These are phyloP conservation scores for Coix lacrymajobi DNA, from an alignment of 176 grass and related monocot species.

Conservation along the genomic window DNA sequence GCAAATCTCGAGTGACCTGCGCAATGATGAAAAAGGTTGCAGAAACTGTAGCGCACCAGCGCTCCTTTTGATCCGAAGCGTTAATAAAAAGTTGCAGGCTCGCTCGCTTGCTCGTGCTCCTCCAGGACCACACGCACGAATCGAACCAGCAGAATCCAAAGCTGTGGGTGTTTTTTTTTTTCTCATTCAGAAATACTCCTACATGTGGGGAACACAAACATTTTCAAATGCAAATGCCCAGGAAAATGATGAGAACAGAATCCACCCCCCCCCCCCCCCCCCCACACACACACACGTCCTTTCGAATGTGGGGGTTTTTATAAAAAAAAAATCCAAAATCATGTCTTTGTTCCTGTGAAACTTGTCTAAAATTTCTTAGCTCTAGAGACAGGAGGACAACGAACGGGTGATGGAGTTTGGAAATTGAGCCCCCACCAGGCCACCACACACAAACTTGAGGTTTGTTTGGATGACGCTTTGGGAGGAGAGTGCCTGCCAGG, in stretches of 20 bases:
- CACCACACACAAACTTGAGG: background rate
- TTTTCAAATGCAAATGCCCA: background rate
- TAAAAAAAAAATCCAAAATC: too few relatives aligned
- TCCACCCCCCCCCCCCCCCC: too few relatives aligned
- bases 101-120: background rate
- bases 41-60: background rate
- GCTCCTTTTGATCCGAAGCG: background rate
- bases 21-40: background rate
- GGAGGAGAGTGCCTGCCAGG: too few relatives aligned
- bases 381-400: too few relatives aligned
- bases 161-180: background rate
- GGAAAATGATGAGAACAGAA: background rate
- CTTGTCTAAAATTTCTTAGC: too few relatives aligned
- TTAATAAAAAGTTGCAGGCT: too few relatives aligned
- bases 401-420: too few relatives aligned
- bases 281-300: too few relatives aligned
- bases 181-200: background rate
- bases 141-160: background rate
- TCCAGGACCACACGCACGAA: background rate
- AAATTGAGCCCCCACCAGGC: too few relatives aligned
- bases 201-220: background rate
- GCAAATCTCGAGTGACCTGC: background rate
- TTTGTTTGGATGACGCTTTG: too few relatives aligned
- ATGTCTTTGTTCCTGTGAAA: too few relatives aligned
- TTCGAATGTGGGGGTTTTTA: too few relatives aligned